Conservation (phyloP, 2,329 filamentous ascomycete genomes). For the Fusarium sp. region DNA sequence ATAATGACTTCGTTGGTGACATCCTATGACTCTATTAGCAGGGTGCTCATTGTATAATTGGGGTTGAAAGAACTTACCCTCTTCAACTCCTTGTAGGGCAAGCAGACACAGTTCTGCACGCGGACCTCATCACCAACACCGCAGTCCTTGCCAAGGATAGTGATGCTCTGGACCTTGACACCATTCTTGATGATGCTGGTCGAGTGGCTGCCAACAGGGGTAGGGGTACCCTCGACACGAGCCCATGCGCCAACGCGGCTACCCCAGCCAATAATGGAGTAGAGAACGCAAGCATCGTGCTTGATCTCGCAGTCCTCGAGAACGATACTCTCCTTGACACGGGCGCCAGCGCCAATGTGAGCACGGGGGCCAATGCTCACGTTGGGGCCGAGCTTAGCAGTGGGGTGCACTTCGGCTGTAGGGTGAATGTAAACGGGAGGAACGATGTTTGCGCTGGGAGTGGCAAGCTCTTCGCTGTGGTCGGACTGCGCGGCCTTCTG, state of each 20-base stretch:
- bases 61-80: slow-evolving; percentile 68
- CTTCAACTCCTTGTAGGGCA: slow-evolving; percentile 99
- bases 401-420: slow-evolving; percentile 88
- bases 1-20: slow-evolving; percentile 92
- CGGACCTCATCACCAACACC: slow-evolving; percentile 92
- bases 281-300: slow-evolving; percentile 94
- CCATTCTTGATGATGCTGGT: slow-evolving; percentile 98
- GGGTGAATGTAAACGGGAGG: slow-evolving; percentile 97
- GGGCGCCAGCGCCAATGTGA: slow-evolving; percentile 84
- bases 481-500: slow-evolving; percentile 89
- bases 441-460: slow-evolving; percentile 87
- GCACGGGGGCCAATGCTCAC: slow-evolving; percentile 95
- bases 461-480: slow-evolving; percentile 79
- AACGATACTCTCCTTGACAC: slow-evolving; percentile 96
- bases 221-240: slow-evolving; percentile 94
- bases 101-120: slow-evolving; percentile 96
- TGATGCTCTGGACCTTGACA: slow-evolving; percentile 98
- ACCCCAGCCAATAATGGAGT: slow-evolving; percentile 97
- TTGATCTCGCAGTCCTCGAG: slow-evolving; percentile 95
- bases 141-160: slow-evolving; percentile 97
- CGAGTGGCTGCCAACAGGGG: slow-evolving; percentile 85
- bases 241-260: slow-evolving; percentile 98
- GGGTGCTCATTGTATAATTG: not conserved
- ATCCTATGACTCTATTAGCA: slow-evolving; percentile 68
- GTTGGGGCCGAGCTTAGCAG: slow-evolving; percentile 96